Conservation (phyloP, 2,329 filamentous ascomycete species). For the Zalaria sp. region DNA sequence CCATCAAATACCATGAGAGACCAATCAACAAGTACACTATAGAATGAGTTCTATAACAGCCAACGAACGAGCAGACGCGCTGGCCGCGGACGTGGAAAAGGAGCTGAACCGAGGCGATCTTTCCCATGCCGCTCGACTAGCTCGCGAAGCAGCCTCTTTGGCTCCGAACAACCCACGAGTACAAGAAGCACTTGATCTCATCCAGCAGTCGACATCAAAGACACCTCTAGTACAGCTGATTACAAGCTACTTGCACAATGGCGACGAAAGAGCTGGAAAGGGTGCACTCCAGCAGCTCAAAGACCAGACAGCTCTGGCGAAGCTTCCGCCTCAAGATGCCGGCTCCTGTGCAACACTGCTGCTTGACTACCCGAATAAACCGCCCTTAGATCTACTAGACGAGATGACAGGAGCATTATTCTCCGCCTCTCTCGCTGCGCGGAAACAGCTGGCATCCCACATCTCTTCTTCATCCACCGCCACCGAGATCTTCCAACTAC, state of each 20-base stretch:
- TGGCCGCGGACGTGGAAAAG: slow-evolving; percentile 1
- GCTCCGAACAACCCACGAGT: slow-evolving; percentile 3
- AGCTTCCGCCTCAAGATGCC: slow-evolving; percentile 17
- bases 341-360: slow-evolving; percentile 26
- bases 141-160: slow-evolving; percentile 4
- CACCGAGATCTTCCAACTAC: slow-evolving; percentile 27
- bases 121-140: slow-evolving; percentile 3
- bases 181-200: neutral
- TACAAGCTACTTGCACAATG: slow-evolving; percentile 11
- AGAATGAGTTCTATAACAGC: neutral
- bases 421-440: slow-evolving; percentile 17
- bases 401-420: slow-evolving; percentile 19
- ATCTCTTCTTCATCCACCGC: slow-evolving; percentile 20
- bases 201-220: neutral
- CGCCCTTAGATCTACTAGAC: slow-evolving; percentile 17
- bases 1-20: no score
- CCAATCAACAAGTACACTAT: no score
- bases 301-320: slow-evolving; percentile 15
- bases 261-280: slow-evolving; percentile 25
- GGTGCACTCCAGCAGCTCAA: slow-evolving; percentile 19
- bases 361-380: slow-evolving; percentile 21
- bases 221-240: neutral
- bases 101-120: slow-evolving; percentile 3
- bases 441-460: slow-evolving; percentile 23
- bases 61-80: slow-evolving; percentile 2